These are phyloP conservation scores for Glarea lozoyensis DNA, from an alignment of 495 filamentous ascomycete genomes.

Conservation along the genomic window DNA sequence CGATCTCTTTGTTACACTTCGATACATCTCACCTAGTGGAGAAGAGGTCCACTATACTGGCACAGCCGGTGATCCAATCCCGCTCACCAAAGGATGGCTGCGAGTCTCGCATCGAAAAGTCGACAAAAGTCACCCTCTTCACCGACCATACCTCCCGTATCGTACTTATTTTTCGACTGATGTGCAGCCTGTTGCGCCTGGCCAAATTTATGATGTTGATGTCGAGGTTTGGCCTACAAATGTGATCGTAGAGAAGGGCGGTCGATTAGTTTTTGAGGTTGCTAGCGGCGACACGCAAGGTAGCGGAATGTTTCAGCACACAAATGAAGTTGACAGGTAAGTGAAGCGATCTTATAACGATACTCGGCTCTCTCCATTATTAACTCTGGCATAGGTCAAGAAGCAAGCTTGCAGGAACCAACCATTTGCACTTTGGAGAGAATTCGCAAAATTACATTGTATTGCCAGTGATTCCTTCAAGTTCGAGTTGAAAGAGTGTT, in stretches of 20 bases:
- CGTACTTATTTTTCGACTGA: conserved; percentile 49
- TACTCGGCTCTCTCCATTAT: neutral
- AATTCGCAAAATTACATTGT: neutral
- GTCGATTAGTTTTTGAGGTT: conserved; percentile 46
- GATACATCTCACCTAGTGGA: conserved; percentile 41
- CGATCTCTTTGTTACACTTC: conserved; percentile 54
- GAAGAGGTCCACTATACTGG: conserved; percentile 58
- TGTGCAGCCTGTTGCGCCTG: conserved; percentile 40
- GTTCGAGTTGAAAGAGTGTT: no score
- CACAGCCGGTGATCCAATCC: conserved; percentile 33
- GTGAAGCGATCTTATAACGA: neutral
- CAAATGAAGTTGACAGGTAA: conserved; percentile 24
- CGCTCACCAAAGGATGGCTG: conserved; percentile 46
- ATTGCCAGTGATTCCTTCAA: neutral
- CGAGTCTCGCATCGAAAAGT: conserved; percentile 45
- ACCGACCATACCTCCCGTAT: conserved; percentile 43
- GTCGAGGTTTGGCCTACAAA: conserved; percentile 62
- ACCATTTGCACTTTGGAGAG: neutral
- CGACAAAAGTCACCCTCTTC: conserved; percentile 34
- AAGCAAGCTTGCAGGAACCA: neutral
- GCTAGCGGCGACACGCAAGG: conserved; percentile 51
- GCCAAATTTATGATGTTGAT: conserved; percentile 50
- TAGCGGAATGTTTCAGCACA: conserved; percentile 47
- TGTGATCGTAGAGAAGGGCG: conserved; percentile 45
- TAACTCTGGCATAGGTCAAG: neutral